Evolutionary conservation across 2,329 filamentous ascomycete species (phyloP).

Genomic region (Incumbomyces delicatus): DNA sequence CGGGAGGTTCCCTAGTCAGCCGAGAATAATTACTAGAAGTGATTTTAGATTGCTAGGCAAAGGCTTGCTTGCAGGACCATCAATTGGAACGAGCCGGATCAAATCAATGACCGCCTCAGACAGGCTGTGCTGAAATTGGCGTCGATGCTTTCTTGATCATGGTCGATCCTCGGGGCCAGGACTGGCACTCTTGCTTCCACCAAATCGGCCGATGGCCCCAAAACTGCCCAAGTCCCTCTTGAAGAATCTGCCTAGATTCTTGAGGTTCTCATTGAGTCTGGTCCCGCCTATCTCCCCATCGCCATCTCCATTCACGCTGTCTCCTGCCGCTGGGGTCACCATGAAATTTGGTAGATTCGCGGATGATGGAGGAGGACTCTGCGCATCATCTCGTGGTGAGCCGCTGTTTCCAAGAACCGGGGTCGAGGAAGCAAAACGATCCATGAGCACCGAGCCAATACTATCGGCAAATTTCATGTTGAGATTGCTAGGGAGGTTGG

Average conservation of each 20-base stretch:
- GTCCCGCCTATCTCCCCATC: slow-evolving; percentile 44
- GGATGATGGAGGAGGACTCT: slow-evolving; percentile 14
- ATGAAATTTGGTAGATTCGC: slow-evolving; percentile 7
- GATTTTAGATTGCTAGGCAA: no score
- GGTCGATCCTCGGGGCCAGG: slow-evolving; percentile 16
- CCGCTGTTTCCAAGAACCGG: slow-evolving; percentile 62
- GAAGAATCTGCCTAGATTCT: slow-evolving; percentile 95
- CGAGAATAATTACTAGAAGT: no score
- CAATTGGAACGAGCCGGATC: no score
- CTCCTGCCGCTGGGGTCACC: slow-evolving; percentile 13
- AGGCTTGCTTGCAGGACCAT: no score
- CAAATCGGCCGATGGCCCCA: slow-evolving; percentile 54
- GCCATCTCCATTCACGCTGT: slow-evolving; percentile 19
- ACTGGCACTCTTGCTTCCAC: slow-evolving; percentile 21
- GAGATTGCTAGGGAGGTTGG: slow-evolving; percentile 34
- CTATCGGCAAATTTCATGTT: slow-evolving; percentile 59
- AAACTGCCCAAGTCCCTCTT: slow-evolving; percentile 72
- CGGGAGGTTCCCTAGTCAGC: no score
- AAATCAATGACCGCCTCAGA: no score
- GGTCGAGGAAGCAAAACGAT: slow-evolving; percentile 48
- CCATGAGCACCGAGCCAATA: slow-evolving; percentile 74
- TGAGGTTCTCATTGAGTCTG: slow-evolving; percentile 84
- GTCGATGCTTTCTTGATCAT: background rate
- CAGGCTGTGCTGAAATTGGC: no score
- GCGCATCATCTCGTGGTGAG: slow-evolving; percentile 40